Percentiles rank a stretch among this genome's conserved stretches.
Evolutionary conservation across 2,329 filamentous ascomycete species (phyloP).

Genomic region (Rhynchosporium agropyri): DNA sequence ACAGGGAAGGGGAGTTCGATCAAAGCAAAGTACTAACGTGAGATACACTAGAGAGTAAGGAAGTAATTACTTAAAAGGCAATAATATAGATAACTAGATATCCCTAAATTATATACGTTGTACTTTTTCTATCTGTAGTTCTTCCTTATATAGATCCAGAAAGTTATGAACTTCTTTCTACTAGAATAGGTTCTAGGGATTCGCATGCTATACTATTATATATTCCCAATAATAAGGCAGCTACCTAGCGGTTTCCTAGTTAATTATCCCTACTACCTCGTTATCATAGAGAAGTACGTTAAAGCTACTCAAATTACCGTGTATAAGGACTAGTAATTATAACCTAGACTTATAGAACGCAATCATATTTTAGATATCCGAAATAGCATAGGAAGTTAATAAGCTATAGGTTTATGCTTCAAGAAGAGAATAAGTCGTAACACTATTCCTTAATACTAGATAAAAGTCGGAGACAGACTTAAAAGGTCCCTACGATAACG

Average conservation of each 20-base stretch:
- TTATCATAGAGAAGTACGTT: slow-evolving; percentile 49
- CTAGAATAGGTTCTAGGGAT: slow-evolving; percentile 39
- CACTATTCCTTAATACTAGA: slow-evolving; percentile 8
- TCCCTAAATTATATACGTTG: too few relatives aligned
- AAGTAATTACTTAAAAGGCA: slow-evolving; percentile 9
- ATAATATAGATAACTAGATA: slow-evolving; percentile 23
- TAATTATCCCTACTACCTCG: slow-evolving; percentile 47
- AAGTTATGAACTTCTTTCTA: too few relatives aligned
- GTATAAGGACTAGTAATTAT: slow-evolving; percentile 38
- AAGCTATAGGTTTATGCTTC: slow-evolving; percentile 14
- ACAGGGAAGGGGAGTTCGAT: slow-evolving; percentile 15
- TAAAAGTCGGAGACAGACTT: slow-evolving; percentile 19
- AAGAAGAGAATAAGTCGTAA: slow-evolving; percentile 15
- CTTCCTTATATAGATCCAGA: slow-evolving; percentile 44
- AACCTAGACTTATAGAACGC: slow-evolving; percentile 17
- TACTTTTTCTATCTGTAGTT: slow-evolving; percentile 46
- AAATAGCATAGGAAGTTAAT: slow-evolving; percentile 10
- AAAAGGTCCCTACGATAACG: slow-evolving; percentile 9
- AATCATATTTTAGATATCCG: slow-evolving; percentile 15
- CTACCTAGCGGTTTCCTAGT: slow-evolving; percentile 48
- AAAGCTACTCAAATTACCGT: slow-evolving; percentile 51
- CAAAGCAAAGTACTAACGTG: slow-evolving; percentile 16
- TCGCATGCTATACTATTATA: slow-evolving; percentile 46
- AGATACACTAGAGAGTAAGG: slow-evolving; percentile 13
- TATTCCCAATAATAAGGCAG: slow-evolving; percentile 48